Conservation (phyloP, 129 eudicot species). For the Flaveria bidentis region DNA sequence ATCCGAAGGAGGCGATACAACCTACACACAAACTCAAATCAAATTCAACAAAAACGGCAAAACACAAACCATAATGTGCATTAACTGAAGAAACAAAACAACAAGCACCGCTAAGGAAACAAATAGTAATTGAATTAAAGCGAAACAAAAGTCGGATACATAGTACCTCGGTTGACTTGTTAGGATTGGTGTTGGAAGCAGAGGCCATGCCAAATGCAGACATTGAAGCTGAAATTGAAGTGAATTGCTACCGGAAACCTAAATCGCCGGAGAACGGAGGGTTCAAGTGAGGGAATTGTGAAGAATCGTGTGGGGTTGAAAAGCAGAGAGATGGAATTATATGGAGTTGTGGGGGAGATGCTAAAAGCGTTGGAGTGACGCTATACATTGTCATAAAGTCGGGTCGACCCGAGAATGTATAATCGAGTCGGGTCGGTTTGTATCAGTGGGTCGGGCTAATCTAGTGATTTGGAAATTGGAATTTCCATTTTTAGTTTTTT, state of each 20-base stretch:
- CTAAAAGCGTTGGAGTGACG: conserved; percentile 31
- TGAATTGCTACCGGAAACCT: conserved; percentile 19
- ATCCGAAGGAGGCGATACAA: conserved; percentile 71
- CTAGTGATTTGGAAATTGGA: too few species aligned
- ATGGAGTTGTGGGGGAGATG: conserved; percentile 11
- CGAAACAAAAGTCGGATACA: neutral
- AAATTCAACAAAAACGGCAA: neutral
- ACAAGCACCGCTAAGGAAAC: neutral
- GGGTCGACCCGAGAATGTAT: neutral
- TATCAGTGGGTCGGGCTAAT: too few species aligned
- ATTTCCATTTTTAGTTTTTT: too few species aligned
- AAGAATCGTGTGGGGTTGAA: neutral
- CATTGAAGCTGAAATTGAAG: conserved; percentile 39
- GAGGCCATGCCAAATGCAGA: conserved; percentile 57
- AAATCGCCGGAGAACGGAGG: conserved; percentile 4
- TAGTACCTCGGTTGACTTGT: conserved; percentile 77
- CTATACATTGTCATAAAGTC: conserved; percentile 9
- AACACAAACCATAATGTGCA: conserved; percentile 11
- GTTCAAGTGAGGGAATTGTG: conserved; percentile 4
- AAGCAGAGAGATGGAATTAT: neutral
- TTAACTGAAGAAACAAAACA: neutral
- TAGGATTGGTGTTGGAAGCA: conserved; percentile 51
- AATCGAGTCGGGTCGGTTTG: neutral
- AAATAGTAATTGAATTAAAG: neutral
- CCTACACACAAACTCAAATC: conserved; percentile 35